Conservation (phyloP, 176 grass and related monocot species). For the Avena insularis region DNA sequence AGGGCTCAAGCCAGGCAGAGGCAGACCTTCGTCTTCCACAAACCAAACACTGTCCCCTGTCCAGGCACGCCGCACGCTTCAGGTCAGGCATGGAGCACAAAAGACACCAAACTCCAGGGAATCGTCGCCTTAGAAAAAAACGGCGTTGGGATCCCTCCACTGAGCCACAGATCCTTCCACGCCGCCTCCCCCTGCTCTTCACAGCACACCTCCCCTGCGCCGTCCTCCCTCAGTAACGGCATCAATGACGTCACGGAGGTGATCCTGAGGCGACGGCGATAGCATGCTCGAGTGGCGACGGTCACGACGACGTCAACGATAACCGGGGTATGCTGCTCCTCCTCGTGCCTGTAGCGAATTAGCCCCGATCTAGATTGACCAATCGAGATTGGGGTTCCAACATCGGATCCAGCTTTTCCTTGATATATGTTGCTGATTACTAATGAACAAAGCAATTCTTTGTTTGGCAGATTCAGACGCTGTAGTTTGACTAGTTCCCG, state of each 20-base stretch:
- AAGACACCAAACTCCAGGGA: no score
- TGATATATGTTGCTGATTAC: neutral
- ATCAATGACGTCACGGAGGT: neutral
- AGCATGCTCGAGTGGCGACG: neutral
- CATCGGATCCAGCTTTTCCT: neutral
- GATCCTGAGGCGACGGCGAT: neutral
- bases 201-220: neutral
- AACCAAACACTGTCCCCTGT: no score
- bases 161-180: neutral
- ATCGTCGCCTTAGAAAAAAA: no score
- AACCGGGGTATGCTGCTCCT: neutral
- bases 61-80: no score
- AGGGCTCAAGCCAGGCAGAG: no score
- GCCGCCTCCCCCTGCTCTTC: neutral
- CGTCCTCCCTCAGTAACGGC: neutral
- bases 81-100: no score
- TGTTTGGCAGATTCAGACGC: conserved; percentile 5
- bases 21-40: no score
- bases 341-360: neutral
- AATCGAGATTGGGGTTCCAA: neutral
- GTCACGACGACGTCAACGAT: neutral
- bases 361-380: neutral
- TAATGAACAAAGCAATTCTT: neutral
- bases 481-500: neutral
- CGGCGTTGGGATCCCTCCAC: neutral